Base-by-base conservation (phyloP, 2,329 filamentous ascomycete genomes). In the Pseudonectria foliicola region DNA sequence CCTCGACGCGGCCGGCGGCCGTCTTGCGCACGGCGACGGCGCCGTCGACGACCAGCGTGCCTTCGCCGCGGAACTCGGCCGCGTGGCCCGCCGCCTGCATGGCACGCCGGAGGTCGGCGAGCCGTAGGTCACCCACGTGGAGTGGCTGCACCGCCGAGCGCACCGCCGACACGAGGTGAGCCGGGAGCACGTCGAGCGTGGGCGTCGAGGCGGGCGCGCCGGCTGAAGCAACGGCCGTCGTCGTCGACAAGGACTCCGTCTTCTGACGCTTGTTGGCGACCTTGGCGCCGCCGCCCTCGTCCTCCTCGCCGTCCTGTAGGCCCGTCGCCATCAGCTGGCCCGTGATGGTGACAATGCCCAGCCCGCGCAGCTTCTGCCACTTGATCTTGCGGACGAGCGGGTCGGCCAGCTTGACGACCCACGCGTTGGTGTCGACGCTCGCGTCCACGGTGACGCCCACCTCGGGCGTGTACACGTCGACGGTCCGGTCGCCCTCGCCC, bases 361-460 rank as follows among this genome's bases (percentile, higher is more conserved):
- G 68, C 3, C 85, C 88, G 37, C 87, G 81, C 15, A 96, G 88
- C 39, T 86, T 89, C 64, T 96, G 92, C 92, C 92, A 96, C 54
- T 85, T 86, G 40, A 98, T 71, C 48, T 83, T 83, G 61, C 86
- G 86, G 39, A 94, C 84, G 13, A 98, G 76, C 29, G 76, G 68
- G 48, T 90, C 85, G 31, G 86, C 88, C 13, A 98, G 73, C 60
- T 89, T 94, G 40, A 98, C 85, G 15, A 85, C 82, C 92, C 93
- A 98, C 4, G 92, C 89, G 56, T 96, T 95, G 5, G 90, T 96
- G 57, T 98, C 92, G 27, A 96, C 90, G 53, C 89, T 95, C 10
- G 90, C 92, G 59, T 98, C 82, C 27, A 98, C 73, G 11, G 71
- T 67, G 24, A 73, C 68, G 15, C 88, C 88, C n/a, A 85, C 68